Evolutionary conservation across 805 yeast species (phyloP), one percentile per base, ranked within the genome.

Genomic region (Starmerella floricola): DNA sequence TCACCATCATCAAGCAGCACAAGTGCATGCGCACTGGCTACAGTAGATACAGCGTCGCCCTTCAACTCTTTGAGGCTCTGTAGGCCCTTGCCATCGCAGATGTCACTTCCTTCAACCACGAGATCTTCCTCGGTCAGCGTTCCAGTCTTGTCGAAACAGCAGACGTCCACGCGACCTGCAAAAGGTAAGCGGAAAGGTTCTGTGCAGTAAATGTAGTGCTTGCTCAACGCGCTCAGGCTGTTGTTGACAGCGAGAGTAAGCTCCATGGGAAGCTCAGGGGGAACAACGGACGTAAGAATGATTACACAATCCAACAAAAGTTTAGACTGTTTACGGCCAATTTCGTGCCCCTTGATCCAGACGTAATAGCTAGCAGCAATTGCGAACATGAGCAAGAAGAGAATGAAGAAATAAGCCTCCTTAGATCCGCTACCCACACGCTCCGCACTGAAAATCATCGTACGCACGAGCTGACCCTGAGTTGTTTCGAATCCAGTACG

Each of bases 191-290:
- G 76, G 69, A 91, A 91, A 15, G 98, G 98, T 63, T 91, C 98
- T 33, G 98, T 91, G 69, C 98, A 91, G 68, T 81, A 91, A 49
- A 91, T 79, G 61, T 79, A 87, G 61, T 71, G 79, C 63, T 91
- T 91, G 54, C 81, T 77, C 51, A 91, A 71, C 2, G 96, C 86
- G 45, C 86, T 76, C 60, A 91, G 69, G 6, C 97, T 87, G 30
- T 82, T 72, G 64, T 91, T 91, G 31, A 91, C 98, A 46, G 98
- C 97, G 88, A 91, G 79, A 12, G 98, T 91, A 55, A 91, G 73
- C 68, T 91, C 98, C 97, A 91, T 91, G 45, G 98, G 98, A 53
- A 91, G 72, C 66, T 91, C 98, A 33, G 98, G 98, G 29, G 98
- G 98, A 31, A 91, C 98, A 50, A 91, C 98, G 38, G 97, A 87